These are phyloP conservation scores for Dendrostoma leiphaemia DNA, from an alignment of 2,329 filamentous ascomycete genomes.

Conservation along the genomic window DNA sequence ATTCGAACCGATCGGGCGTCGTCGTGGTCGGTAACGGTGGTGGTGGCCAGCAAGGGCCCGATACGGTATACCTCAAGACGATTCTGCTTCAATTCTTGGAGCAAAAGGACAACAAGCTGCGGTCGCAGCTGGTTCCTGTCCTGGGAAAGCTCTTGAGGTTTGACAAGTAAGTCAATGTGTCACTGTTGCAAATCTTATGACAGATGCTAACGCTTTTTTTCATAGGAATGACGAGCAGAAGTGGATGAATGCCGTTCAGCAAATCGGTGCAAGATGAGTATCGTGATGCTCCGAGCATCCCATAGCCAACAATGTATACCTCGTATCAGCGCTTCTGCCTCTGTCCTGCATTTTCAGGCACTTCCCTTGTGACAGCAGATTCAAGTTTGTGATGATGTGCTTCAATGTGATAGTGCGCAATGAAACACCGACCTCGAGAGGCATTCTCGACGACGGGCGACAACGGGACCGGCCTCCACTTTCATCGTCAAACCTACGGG, in stretches of 20 bases:
- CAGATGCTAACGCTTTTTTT: constrained; percentile 20
- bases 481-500: too few species aligned
- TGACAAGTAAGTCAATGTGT: constrained; percentile 64
- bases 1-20: constrained; percentile 44
- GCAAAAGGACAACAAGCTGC: constrained; percentile 73
- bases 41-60: constrained; percentile 31
- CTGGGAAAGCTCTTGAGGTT: constrained; percentile 74
- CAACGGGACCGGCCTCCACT: too few species aligned
- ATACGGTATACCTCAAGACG: constrained; percentile 73
- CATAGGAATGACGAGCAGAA: constrained; percentile 71
- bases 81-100: constrained; percentile 79
- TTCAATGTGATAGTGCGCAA: too few species aligned
- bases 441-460: too few species aligned
- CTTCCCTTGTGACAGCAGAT: too few species aligned
- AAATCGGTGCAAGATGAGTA: constrained; percentile 42
- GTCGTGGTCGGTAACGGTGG: constrained; percentile 22
- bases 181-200: too few species aligned
- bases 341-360: too few species aligned
- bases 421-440: too few species aligned
- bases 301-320: too few species aligned
- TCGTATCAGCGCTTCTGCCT: too few species aligned
- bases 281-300: too few species aligned
- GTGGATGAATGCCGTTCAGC: constrained; percentile 74
- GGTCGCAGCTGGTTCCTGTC: constrained; percentile 74
- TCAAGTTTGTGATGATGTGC: too few species aligned